phyloP scores from a whole-genome alignment of 2,329 filamentous ascomycete species.

The Trichoderma arundinaceum region DNA sequence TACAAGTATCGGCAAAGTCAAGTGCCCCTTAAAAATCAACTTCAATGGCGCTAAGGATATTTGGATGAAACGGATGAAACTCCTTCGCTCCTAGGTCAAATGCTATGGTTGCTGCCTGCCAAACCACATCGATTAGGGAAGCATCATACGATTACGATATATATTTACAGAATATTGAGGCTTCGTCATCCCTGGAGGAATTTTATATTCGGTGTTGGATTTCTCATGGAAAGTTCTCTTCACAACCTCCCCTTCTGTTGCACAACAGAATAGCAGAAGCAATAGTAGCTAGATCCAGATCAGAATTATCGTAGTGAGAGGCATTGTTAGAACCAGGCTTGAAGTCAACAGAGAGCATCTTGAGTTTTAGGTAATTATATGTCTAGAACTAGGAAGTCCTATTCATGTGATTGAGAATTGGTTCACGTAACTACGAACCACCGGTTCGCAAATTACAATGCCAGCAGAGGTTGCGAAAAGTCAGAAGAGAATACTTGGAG shows the following conservation, averaged over 20 bases:
- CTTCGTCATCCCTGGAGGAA: background rate
- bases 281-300: background rate
- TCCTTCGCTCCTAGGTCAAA: background rate
- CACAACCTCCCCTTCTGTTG: no score
- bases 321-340: no score
- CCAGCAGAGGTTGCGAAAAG: no score
- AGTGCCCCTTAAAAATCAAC: background rate
- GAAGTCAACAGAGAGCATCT: background rate
- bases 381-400: no score
- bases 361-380: background rate
- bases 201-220: background rate
- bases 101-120: background rate
- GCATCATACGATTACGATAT: no score
- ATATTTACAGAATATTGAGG: background rate
- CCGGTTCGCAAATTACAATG: no score
- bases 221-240: background rate
- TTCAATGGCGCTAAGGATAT: background rate
- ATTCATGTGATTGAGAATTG: no score
- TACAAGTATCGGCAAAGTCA: background rate
- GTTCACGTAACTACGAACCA: no score
- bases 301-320: background rate
- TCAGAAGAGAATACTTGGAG: no score
- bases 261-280: no score
- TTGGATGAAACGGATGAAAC: background rate
- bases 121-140: conserved; percentile 3